phyloP scores from a whole-genome alignment of 2,329 filamentous ascomycete species.

The Dothistroma septosporum region DNA sequence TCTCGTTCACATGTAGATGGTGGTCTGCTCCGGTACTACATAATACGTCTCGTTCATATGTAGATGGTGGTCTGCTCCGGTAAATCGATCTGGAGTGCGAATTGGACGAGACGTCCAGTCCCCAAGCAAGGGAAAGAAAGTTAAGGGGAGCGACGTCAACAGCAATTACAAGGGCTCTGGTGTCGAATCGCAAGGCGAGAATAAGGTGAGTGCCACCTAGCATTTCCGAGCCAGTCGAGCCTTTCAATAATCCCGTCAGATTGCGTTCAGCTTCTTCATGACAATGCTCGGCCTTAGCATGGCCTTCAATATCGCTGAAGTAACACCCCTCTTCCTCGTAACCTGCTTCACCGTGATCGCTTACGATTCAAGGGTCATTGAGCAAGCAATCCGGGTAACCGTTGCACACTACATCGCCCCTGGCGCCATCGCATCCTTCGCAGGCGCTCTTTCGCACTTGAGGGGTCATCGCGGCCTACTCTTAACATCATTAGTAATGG shows the following conservation, averaged over 20 bases:
- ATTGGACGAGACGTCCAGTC: too few relatives aligned
- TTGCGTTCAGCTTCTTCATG: slow-evolving; percentile 19
- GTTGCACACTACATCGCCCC: slow-evolving; percentile 19
- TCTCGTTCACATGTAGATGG: too few relatives aligned
- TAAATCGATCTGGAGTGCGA: too few relatives aligned
- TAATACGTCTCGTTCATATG: too few relatives aligned
- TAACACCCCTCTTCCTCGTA: slow-evolving; percentile 20
- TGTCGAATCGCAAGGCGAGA: neutral
- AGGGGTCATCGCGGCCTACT: slow-evolving; percentile 15
- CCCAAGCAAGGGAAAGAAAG: too few relatives aligned
- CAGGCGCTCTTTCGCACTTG: slow-evolving; percentile 13
- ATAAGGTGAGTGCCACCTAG: neutral
- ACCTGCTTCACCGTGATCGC: slow-evolving; percentile 20
- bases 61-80: too few relatives aligned
- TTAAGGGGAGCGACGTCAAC: neutral
- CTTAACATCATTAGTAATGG: slow-evolving; percentile 11
- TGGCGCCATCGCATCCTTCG: slow-evolving; percentile 17
- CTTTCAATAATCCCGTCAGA: neutral
- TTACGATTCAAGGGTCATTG: slow-evolving; percentile 14
- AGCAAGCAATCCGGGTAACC: slow-evolving; percentile 18
- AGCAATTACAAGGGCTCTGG: neutral
- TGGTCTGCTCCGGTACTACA: too few relatives aligned
- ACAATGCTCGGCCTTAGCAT: slow-evolving; percentile 17
- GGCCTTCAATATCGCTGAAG: slow-evolving; percentile 17
- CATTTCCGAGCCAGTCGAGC: neutral